Conservation (phyloP, 805 yeast genomes). For the Yamadazyma laniorum region DNA sequence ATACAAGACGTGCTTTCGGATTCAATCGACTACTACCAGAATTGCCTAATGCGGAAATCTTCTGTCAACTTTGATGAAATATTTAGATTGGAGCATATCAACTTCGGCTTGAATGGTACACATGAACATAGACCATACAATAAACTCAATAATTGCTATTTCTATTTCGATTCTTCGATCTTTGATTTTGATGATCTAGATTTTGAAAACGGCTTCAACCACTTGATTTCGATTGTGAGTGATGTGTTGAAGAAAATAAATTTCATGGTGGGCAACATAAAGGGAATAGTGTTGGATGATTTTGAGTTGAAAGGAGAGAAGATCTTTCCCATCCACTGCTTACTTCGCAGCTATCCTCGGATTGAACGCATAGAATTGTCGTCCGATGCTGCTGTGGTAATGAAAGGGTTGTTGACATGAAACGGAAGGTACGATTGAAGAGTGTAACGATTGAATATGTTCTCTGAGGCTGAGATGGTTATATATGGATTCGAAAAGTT, state of each 20-base stretch:
- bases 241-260: constrained; percentile 34
- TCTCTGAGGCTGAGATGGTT: too few species aligned
- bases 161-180: constrained; percentile 33
- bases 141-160: constrained; percentile 17
- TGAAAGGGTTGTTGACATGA: constrained; percentile 12
- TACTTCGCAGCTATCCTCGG: constrained; percentile 31
- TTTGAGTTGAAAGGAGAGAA: constrained; percentile 28
- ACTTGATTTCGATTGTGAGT: constrained; percentile 28
- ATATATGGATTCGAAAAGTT: too few species aligned
- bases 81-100: constrained; percentile 5
- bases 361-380: constrained; percentile 30
- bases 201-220: constrained; percentile 24
- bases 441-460: too few species aligned
- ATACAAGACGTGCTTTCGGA: constrained; percentile 31
- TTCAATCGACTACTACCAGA: constrained; percentile 26
- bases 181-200: constrained; percentile 27
- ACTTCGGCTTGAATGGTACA: constrained; percentile 1
- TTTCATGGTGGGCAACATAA: constrained; percentile 31
- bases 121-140: constrained; percentile 4
- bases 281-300: constrained; percentile 35
- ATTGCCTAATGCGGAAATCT: constrained; percentile 7
- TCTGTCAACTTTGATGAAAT: constrained; percentile 4
- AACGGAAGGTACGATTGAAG: too few species aligned
- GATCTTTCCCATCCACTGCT: constrained; percentile 26
- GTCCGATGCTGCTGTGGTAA: constrained; percentile 18